phyloP scores from a whole-genome alignment of 164 flowering plant genomes.

The Protea cynaroides region DNA sequence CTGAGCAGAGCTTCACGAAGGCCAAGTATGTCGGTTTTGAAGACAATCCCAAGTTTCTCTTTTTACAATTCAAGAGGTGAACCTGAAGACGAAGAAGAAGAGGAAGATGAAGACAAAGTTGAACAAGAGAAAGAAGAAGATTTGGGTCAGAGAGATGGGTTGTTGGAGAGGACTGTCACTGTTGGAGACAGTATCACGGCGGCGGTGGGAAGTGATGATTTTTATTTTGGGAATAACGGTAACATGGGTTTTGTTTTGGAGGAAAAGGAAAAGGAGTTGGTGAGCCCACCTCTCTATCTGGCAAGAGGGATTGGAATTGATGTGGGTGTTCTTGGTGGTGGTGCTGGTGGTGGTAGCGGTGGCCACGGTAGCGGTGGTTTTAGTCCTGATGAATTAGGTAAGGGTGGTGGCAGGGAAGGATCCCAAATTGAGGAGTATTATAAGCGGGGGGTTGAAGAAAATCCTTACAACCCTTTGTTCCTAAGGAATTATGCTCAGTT shows the following conservation, averaged over 20 bases:
- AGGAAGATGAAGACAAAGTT: slow-evolving; percentile 36
- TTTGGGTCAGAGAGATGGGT: slow-evolving; percentile 14
- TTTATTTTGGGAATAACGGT: slow-evolving; percentile 30
- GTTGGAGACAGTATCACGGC: slow-evolving; percentile 29
- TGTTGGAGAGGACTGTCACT: slow-evolving; percentile 32
- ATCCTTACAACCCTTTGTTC: slow-evolving; percentile 42
- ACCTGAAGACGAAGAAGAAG: slow-evolving; percentile 21
- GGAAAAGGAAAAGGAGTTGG: slow-evolving; percentile 14
- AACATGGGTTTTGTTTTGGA: slow-evolving; percentile 34
- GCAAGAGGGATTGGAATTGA: slow-evolving; percentile 26
- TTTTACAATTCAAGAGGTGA: slow-evolving; percentile 19
- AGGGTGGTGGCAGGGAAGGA: slow-evolving; percentile 18
- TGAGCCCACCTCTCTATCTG: slow-evolving; percentile 15
- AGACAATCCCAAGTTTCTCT: slow-evolving; percentile 66
- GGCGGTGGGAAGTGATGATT: slow-evolving; percentile 21
- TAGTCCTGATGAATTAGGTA: slow-evolving; percentile 21
- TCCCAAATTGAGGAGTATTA: slow-evolving; percentile 36
- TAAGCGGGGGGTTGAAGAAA: slow-evolving; percentile 49
- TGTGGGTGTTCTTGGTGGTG: slow-evolving; percentile 3
- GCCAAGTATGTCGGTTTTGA: slow-evolving; percentile 25
- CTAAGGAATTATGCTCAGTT: slow-evolving; percentile 64
- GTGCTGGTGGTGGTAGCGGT: slow-evolving; percentile 13
- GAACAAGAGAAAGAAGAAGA: slow-evolving; percentile 30
- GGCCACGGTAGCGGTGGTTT: slow-evolving; percentile 9
- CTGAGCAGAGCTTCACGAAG: slow-evolving; percentile 21